Conservation (phyloP, 495 filamentous ascomycete genomes). For the Lentithecium fluviatile region DNA sequence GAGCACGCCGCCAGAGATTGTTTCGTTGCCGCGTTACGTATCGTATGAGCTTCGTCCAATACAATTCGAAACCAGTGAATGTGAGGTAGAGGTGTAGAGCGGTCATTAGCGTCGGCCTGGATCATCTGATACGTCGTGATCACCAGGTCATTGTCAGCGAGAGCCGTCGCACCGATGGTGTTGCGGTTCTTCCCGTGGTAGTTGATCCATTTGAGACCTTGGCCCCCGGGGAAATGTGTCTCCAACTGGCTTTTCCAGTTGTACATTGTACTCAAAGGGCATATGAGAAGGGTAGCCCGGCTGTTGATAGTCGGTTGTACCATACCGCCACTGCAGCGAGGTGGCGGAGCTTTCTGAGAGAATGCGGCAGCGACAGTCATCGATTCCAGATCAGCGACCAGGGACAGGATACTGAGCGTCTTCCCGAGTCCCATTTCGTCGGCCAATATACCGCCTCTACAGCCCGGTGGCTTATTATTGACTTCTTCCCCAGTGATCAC, state of each 20-base stretch:
- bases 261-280: constrained; percentile 79
- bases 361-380: constrained; percentile 60
- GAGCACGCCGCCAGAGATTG: constrained; percentile 81
- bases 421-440: constrained; percentile 99
- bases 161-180: constrained; percentile 54
- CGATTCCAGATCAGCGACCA: constrained; percentile 58
- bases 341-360: constrained; percentile 46
- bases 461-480: constrained; percentile 63
- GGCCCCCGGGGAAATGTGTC: constrained; percentile 64
- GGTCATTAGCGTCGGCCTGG: constrained; percentile 70
- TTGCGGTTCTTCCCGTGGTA: constrained; percentile 81
- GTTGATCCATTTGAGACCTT: constrained; percentile 63
- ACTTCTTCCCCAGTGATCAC: constrained; percentile 74
- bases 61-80: constrained; percentile 95
- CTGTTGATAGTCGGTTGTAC: constrained; percentile 54
- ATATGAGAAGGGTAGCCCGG: constrained; percentile 83
- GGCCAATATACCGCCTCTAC: constrained; percentile 83
- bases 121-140: constrained; percentile 90
- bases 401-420: constrained; percentile 81
- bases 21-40: constrained; percentile 76
- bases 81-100: constrained; percentile 64
- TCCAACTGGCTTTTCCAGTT: constrained; percentile 93
- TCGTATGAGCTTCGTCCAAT: constrained; percentile 92
- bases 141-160: constrained; percentile 75
- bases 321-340: constrained; percentile 30